Conservation (phyloP, 306 rosid species). For the Aeschynomene evenia region DNA sequence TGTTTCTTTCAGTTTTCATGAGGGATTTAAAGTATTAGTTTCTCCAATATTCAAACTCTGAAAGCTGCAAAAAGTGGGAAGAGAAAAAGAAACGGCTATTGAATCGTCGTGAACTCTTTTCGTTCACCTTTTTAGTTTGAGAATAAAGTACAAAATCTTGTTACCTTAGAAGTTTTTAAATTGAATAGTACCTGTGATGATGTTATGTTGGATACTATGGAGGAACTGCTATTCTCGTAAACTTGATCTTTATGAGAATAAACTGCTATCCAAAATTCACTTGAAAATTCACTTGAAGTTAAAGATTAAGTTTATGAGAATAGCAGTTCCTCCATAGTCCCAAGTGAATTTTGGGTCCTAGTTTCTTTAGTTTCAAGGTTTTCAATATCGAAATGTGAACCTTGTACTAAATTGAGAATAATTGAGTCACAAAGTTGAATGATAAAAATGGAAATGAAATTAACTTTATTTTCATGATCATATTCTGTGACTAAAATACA, state of each 20-base stretch:
- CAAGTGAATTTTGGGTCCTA: background rate
- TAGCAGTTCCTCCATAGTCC: too few relatives aligned
- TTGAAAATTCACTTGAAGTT: too few relatives aligned
- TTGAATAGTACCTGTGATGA: background rate
- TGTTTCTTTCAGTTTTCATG: conserved; percentile 24
- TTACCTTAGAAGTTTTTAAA: background rate
- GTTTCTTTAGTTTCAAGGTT: too few relatives aligned
- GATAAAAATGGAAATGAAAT: too few relatives aligned
- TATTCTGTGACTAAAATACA: background rate
- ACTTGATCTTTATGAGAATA: too few relatives aligned
- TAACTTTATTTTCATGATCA: background rate
- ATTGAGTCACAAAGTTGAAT: too few relatives aligned
- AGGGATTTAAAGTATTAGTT: conserved; percentile 22
- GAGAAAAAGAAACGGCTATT: background rate
- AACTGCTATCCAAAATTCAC: too few relatives aligned
- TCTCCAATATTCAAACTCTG: background rate
- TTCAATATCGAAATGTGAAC: too few relatives aligned
- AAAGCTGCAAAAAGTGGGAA: conserved; percentile 5
- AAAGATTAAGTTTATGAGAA: too few relatives aligned
- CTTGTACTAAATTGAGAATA: too few relatives aligned
- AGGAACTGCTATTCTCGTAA: too few relatives aligned
- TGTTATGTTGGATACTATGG: background rate
- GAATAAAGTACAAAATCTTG: background rate
- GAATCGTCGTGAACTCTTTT: conserved; percentile 3
- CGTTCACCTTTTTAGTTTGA: conserved; percentile 5